These are phyloP conservation scores for Chlorella sorokiniana DNA, from an alignment of 139 green algal genomes.

Conservation along the genomic window DNA sequence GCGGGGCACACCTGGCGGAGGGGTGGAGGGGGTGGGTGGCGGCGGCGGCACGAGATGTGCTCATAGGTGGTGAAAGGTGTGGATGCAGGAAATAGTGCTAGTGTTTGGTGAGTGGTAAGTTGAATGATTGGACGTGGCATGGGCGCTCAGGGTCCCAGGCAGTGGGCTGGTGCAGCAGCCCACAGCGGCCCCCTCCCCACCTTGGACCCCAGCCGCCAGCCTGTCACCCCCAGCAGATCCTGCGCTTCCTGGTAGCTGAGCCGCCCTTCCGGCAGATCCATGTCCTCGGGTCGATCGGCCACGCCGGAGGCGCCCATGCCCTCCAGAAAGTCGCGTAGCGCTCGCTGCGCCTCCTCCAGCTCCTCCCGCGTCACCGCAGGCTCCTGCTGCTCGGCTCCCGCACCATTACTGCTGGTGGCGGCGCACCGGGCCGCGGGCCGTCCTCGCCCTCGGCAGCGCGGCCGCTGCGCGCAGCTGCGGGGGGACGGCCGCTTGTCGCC, in stretches of 20 bases:
- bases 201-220: slow-evolving; percentile 61
- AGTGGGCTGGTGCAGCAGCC: no score
- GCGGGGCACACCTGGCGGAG: slow-evolving; percentile 11
- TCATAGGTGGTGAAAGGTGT: background rate
- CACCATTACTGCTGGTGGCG: background rate
- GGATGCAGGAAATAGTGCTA: background rate
- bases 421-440: background rate
- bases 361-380: background rate
- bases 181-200: slow-evolving; percentile 36
- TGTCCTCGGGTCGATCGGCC: background rate
- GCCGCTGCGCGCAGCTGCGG: no score
- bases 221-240: slow-evolving; percentile 60
- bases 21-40: no score
- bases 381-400: background rate
- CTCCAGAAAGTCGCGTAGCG: slow-evolving; percentile 11
- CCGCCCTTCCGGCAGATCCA: slow-evolving; percentile 12
- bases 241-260: background rate
- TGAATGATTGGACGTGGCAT: no score
- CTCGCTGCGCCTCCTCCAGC: background rate
- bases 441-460: no score
- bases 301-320: slow-evolving; percentile 10
- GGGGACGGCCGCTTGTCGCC: no score
- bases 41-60: background rate
- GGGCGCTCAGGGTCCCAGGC: no score
- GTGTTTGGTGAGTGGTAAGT: no score